phyloP scores from a whole-genome alignment of 78 protist species.

The Dictyostelium intermedium region DNA sequence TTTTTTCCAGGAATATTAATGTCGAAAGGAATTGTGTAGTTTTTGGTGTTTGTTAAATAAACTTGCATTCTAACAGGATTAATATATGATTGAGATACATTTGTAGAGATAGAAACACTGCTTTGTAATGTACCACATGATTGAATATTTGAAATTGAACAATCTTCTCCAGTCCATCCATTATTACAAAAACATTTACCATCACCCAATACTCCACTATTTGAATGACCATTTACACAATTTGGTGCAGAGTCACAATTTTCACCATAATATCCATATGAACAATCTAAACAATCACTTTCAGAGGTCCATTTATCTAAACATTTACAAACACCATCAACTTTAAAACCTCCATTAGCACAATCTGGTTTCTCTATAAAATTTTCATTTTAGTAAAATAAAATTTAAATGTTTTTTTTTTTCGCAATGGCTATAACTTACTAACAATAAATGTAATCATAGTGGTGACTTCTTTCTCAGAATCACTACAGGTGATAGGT shows the following conservation, averaged over 20 bases:
- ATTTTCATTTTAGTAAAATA: neutral
- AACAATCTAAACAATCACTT: slow-evolving; percentile 24
- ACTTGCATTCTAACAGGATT: neutral
- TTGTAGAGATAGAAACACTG: neutral
- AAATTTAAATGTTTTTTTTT: too few relatives aligned
- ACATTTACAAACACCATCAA: neutral
- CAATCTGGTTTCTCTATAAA: neutral
- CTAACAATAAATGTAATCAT: neutral
- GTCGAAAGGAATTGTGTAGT: neutral
- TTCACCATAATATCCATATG: slow-evolving; percentile 7
- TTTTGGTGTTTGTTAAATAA: neutral
- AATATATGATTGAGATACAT: neutral
- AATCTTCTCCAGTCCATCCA: slow-evolving; percentile 38
- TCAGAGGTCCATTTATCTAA: neutral
- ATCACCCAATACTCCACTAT: slow-evolving; percentile 10
- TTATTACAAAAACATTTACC: slow-evolving; percentile 43
- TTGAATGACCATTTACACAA: slow-evolving; percentile 23
- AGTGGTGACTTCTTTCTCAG: too few relatives aligned
- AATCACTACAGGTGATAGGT: neutral
- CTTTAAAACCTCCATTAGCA: neutral
- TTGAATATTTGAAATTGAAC: neutral
- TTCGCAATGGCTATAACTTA: neutral
- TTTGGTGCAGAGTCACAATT: neutral
- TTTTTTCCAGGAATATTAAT: neutral
- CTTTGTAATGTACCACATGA: neutral